phyloP scores from a whole-genome alignment of 2,329 filamentous ascomycete genomes.

The Claviceps pazoutovae region DNA sequence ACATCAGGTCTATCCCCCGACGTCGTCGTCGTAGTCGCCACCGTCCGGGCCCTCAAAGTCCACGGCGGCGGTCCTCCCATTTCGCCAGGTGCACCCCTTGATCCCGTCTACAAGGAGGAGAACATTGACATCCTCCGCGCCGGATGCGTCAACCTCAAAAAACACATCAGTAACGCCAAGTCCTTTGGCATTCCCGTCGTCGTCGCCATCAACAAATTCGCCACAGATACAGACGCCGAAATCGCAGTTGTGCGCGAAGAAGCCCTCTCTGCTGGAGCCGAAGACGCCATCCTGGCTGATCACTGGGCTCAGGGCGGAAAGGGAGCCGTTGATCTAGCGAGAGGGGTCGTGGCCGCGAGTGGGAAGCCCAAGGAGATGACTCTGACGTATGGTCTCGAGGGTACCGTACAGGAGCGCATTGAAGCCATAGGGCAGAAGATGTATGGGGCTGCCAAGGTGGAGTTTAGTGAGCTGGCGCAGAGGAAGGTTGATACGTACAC shows the following conservation, averaged over 20 bases:
- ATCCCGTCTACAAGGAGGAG: conserved; percentile 81
- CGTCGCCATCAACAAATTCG: conserved; percentile 93
- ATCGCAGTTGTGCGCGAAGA: conserved; percentile 82
- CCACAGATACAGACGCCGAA: conserved; percentile 86
- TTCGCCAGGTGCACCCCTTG: conserved; percentile 69
- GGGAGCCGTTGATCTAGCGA: conserved; percentile 78
- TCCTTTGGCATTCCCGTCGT: conserved; percentile 86
- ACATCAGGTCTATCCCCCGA: conserved; percentile 86
- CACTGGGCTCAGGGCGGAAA: conserved; percentile 94
- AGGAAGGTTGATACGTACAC: conserved; percentile 95
- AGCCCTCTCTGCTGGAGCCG: conserved; percentile 78
- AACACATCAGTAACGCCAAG: conserved; percentile 86
- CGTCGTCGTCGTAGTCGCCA: conserved; percentile 88
- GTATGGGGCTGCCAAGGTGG: conserved; percentile 82
- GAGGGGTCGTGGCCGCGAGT: conserved; percentile 70
- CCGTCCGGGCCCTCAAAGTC: conserved; percentile 88
- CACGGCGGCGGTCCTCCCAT: conserved; percentile 95
- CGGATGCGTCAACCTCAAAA: conserved; percentile 87
- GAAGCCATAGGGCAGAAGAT: conserved; percentile 81
- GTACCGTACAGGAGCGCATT: conserved; percentile 75
- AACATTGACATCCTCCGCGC: conserved; percentile 81
- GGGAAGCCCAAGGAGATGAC: conserved; percentile 78
- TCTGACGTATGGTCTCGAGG: conserved; percentile 70
- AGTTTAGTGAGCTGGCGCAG: conserved; percentile 87
- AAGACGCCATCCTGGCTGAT: conserved; percentile 85